Evolutionary conservation across 2,329 filamentous ascomycete species (phyloP).

Genomic region (Hypomyces rosellus): DNA sequence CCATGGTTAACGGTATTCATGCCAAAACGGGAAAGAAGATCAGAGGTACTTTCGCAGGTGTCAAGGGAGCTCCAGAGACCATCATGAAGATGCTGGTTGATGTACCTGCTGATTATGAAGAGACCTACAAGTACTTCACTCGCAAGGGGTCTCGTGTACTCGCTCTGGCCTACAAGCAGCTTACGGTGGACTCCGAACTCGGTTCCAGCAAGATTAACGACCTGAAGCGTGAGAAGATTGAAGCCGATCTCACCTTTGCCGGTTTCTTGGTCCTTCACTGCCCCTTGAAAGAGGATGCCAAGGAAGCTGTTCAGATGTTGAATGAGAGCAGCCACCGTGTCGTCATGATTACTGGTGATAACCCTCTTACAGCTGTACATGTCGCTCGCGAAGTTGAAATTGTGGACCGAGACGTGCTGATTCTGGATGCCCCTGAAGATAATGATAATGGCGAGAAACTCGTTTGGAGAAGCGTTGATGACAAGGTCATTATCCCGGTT

Average conservation of each 20-base stretch:
- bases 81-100: conserved; percentile 87
- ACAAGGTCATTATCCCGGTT: conserved; percentile 78
- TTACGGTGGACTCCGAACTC: conserved; percentile 75
- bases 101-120: conserved; percentile 83
- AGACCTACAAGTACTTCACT: conserved; percentile 97
- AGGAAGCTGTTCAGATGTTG: conserved; percentile 89
- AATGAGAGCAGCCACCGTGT: conserved; percentile 98
- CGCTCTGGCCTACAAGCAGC: conserved; percentile 87
- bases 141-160: conserved; percentile 91
- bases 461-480: conserved; percentile 92
- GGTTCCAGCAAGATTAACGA: conserved; percentile 84
- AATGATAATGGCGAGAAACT: conserved; percentile 73
- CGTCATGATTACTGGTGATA: conserved; percentile 99
- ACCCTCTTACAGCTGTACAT: conserved; percentile 91
- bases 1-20: conserved; percentile 69
- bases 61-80: conserved; percentile 96
- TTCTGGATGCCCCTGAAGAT: conserved; percentile 90
- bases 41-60: conserved; percentile 83
- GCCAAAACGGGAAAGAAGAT: conserved; percentile 66
- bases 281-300: conserved; percentile 91
- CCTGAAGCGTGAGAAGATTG: conserved; percentile 86
- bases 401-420: conserved; percentile 89
- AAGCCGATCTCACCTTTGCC: conserved; percentile 78
- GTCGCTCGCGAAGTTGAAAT: conserved; percentile 96
- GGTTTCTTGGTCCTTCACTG: conserved; percentile 95